Conservation (phyloP, 805 yeast species). For the Wilhelminamyces savonicus region DNA sequence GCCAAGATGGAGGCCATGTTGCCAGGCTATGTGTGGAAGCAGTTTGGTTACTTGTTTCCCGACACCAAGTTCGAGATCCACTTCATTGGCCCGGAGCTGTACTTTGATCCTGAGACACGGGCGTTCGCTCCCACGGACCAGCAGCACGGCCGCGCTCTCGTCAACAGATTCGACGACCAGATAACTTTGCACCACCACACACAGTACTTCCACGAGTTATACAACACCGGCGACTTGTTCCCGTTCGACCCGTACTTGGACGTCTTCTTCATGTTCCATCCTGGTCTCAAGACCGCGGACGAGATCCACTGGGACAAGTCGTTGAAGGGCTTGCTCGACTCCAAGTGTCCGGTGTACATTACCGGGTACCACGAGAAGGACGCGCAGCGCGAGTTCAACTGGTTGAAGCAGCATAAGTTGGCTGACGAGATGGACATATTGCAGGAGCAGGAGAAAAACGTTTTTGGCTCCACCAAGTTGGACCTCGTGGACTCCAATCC, state of each 20-base stretch:
- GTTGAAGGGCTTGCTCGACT: conserved; percentile 79
- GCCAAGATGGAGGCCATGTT: conserved; percentile 90
- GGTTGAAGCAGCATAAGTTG: conserved; percentile 59
- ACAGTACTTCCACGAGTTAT: conserved; percentile 83
- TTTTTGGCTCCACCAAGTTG: conserved; percentile 85
- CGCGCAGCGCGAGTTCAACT: conserved; percentile 58
- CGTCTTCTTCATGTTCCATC: conserved; percentile 89
- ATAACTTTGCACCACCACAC: conserved; percentile 79
- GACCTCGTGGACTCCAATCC: conserved; percentile 91
- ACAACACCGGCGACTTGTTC: conserved; percentile 90
- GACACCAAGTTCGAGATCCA: conserved; percentile 77
- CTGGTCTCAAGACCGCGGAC: conserved; percentile 85
- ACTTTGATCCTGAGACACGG: conserved; percentile 63
- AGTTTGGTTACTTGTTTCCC: conserved; percentile 80
- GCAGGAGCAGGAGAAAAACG: conserved; percentile 65
- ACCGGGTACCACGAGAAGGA: conserved; percentile 86
- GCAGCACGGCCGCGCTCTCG: conserved; percentile 54
- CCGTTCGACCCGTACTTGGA: conserved; percentile 98
- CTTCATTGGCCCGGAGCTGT: conserved; percentile 90
- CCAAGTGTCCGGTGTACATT: conserved; percentile 87
- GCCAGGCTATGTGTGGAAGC: conserved; percentile 95
- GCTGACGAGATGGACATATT: conserved; percentile 72
- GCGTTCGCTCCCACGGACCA: conserved; percentile 50
- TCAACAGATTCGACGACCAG: conserved; percentile 67
- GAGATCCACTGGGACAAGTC: conserved; percentile 79